Conservation (phyloP, 805 yeast genomes). For the Teunomyces funiuensis region DNA sequence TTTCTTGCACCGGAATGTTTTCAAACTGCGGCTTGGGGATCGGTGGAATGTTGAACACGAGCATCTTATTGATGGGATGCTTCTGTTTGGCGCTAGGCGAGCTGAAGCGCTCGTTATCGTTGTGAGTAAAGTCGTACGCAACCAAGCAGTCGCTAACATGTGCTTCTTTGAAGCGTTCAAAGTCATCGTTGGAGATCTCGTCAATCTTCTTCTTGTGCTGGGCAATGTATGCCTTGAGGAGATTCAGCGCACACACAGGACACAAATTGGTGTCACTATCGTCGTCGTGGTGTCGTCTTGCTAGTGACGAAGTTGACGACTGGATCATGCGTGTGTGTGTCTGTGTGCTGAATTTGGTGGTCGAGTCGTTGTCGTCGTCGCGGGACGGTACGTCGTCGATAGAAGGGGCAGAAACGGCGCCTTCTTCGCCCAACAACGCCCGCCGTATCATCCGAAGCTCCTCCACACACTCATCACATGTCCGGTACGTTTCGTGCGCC, state of each 20-base stretch:
- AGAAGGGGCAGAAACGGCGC: no score
- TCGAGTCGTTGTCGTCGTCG: conserved; percentile 12
- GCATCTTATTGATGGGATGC: conserved; percentile 70
- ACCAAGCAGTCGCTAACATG: conserved; percentile 78
- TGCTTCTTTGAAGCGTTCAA: conserved; percentile 47
- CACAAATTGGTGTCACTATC: conserved; percentile 36
- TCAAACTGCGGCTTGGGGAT: conserved; percentile 42
- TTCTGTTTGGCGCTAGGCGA: conserved; percentile 20
- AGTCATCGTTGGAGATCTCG: conserved; percentile 19
- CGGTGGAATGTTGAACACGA: conserved; percentile 66
- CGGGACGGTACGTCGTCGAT: no score
- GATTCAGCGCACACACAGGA: conserved; percentile 40
- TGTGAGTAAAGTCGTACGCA: conserved; percentile 59
- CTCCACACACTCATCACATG: conserved; percentile 71
- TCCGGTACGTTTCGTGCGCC: conserved; percentile 47
- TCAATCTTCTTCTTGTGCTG: conserved; percentile 13
- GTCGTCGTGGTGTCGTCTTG: conserved; percentile 2
- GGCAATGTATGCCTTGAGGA: conserved; percentile 22
- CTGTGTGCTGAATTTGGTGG: conserved; percentile 20
- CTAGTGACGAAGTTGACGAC: conserved; percentile 22
- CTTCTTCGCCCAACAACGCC: conserved; percentile 13
- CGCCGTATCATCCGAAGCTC: conserved; percentile 38
- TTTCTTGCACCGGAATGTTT: conserved; percentile 13
- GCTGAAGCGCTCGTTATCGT: conserved; percentile 48
- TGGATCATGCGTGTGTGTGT: conserved; percentile 18